Evolutionary conservation across 2,329 filamentous ascomycete species (phyloP).

Genomic region (Blumeria hordei): DNA sequence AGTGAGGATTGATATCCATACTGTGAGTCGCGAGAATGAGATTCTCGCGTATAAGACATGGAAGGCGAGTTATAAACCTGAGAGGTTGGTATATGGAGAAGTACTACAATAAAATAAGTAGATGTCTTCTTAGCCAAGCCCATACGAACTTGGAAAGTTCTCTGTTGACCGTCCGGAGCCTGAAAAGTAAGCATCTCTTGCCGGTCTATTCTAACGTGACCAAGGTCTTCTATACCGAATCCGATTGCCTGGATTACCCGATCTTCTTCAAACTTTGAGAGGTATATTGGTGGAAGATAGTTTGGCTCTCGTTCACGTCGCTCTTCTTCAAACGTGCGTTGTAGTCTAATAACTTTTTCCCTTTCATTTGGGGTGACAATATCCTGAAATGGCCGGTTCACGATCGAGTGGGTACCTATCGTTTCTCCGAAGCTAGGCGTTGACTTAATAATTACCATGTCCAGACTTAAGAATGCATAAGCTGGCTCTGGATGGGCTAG

Average conservation of each 20-base stretch:
- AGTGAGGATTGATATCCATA: slow-evolving; percentile 12
- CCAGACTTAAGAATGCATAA: slow-evolving; percentile 29
- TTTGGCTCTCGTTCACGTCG: slow-evolving; percentile 28
- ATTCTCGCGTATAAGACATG: slow-evolving; percentile 11
- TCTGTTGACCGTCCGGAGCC: slow-evolving; percentile 25
- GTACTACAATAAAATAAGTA: slow-evolving; percentile 34
- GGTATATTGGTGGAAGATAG: slow-evolving; percentile 39
- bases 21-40: slow-evolving; percentile 11
- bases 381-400: slow-evolving; percentile 27
- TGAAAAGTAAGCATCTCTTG: slow-evolving; percentile 31
- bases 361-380: slow-evolving; percentile 27
- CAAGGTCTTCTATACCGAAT: slow-evolving; percentile 27
- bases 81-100: slow-evolving; percentile 9
- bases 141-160: slow-evolving; percentile 25
- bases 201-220: slow-evolving; percentile 26
- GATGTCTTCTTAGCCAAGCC: slow-evolving; percentile 35
- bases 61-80: slow-evolving; percentile 9
- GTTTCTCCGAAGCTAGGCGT: slow-evolving; percentile 31
- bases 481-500: slow-evolving; percentile 24
- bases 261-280: slow-evolving; percentile 24
- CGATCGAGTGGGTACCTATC: slow-evolving; percentile 23
- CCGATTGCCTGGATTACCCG: slow-evolving; percentile 29
- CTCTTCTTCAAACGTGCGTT: slow-evolving; percentile 30
- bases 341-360: slow-evolving; percentile 25
- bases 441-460: slow-evolving; percentile 31